These are phyloP conservation scores for Daldinia childiae DNA, from an alignment of 495 filamentous ascomycete genomes.

Conservation along the genomic window DNA sequence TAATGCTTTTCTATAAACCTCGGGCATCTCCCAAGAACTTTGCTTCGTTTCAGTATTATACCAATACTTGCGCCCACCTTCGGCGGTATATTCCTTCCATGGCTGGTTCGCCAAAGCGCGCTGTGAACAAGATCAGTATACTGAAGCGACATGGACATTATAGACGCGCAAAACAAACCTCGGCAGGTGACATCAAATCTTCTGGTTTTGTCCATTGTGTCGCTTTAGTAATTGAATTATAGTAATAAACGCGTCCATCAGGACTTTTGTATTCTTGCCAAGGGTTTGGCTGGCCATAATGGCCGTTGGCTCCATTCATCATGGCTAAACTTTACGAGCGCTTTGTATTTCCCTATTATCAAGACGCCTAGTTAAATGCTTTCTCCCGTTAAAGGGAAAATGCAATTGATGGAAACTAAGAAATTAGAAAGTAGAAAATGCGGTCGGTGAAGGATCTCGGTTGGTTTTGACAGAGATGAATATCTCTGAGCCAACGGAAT, in stretches of 20 bases:
- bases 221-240: conserved; percentile 83
- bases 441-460: neutral
- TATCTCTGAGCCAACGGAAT: neutral
- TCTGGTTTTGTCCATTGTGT: conserved; percentile 95
- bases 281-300: conserved; percentile 61
- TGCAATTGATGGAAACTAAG: neutral
- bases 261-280: conserved; percentile 88
- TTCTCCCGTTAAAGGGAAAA: conserved; percentile 4
- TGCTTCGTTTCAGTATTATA: conserved; percentile 89
- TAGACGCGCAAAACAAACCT: conserved; percentile 65
- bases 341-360: conserved; percentile 5
- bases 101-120: conserved; percentile 83
- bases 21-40: conserved; percentile 95
- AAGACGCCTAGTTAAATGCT: neutral
- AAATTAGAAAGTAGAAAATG: neutral
- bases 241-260: conserved; percentile 93
- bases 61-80: conserved; percentile 92
- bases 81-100: conserved; percentile 92
- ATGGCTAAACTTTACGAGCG: conserved; percentile 53
- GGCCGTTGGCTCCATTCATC: conserved; percentile 68
- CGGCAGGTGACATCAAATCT: conserved; percentile 85
- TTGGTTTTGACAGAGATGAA: neutral
- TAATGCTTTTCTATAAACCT: conserved; percentile 77
- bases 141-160: conserved; percentile 7
- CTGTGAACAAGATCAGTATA: conserved; percentile 53